Evolutionary conservation across 169 alveolate species (phyloP), one percentile per base, ranked within the genome.

Genomic region (Babesia sp.): DNA sequence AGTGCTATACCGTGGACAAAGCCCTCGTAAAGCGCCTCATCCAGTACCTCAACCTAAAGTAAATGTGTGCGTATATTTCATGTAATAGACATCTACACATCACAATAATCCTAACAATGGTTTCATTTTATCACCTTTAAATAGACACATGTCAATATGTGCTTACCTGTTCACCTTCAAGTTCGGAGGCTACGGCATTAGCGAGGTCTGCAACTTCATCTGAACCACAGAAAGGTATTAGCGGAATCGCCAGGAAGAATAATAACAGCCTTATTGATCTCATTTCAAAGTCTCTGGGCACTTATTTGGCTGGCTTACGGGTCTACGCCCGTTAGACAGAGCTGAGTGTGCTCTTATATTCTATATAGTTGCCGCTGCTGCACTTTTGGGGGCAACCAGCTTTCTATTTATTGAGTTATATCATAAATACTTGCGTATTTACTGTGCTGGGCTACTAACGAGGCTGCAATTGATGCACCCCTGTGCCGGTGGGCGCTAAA

Each of bases 21-120:
- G 61, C 87, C 87, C 34, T 69, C 82, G 31, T 64, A 61, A 20
- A 79, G 83, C n/a, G 71, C 75, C 45, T 79, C 83, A 24, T 79
- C 84, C 78, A 79, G 36, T 41, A 37, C 53, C 4, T 57, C 53
- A 5, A 66, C 58, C 87, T 79, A 53, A 18, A 26, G 24, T 28
- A 1, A 42, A 60, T 39, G 6, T 60, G 24, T 14, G 24, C 20
- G 37, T 5, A 16, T 5, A 39, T 5, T 18, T 60, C 11, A 3
- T 8, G 28, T 8, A 6, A 48, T 48, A 48, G 20, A 41, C 11
- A 41, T 41, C 22, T 12, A 41, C n/a, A n/a, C n/a, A 39, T 9
- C 14, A 39, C 46, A 39, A 39, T 39, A 9, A 39, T 39, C 46
- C 14, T 9, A 8, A 8, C 14, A 14, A 9, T 14, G 14, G 46